These are phyloP conservation scores for Thermoascus crustaceus DNA, from an alignment of 2,329 filamentous ascomycete species.

Conservation along the genomic window DNA sequence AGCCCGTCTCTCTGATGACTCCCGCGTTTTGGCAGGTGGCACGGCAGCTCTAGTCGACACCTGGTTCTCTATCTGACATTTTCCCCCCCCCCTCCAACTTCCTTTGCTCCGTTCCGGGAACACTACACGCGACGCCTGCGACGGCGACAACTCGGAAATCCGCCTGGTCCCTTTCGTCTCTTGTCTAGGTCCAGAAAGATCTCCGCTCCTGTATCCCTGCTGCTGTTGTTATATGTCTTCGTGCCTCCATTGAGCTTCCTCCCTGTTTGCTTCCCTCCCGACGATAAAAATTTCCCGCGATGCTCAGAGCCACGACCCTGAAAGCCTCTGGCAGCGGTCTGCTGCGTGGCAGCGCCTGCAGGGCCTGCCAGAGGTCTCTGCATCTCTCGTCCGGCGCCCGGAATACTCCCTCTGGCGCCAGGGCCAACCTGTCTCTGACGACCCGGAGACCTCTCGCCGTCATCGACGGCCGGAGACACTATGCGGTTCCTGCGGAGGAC, in stretches of 20 bases:
- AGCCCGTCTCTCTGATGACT: slow-evolving; percentile 34
- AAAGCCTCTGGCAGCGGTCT: slow-evolving; percentile 32
- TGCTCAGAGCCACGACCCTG: slow-evolving; percentile 32
- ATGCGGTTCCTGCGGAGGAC: slow-evolving; percentile 53
- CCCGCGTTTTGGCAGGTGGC: slow-evolving; percentile 29
- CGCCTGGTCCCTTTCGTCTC: too few relatives aligned
- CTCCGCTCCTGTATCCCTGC: too few relatives aligned
- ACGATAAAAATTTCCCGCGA: slow-evolving; percentile 23
- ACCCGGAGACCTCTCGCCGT: slow-evolving; percentile 37
- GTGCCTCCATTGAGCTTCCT: neutral
- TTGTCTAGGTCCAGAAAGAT: too few relatives aligned
- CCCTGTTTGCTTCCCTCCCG: neutral
- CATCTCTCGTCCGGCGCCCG: slow-evolving; percentile 25
- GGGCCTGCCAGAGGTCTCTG: slow-evolving; percentile 25
- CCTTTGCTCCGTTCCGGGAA: slow-evolving; percentile 21
- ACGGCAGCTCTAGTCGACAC: slow-evolving; percentile 35
- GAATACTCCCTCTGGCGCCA: slow-evolving; percentile 18
- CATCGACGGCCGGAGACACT: slow-evolving; percentile 41
- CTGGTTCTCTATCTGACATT: slow-evolving; percentile 19
- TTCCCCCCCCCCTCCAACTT: slow-evolving; percentile 13
- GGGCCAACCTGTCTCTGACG: slow-evolving; percentile 29
- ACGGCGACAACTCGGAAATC: too few relatives aligned
- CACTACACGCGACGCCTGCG: too few relatives aligned
- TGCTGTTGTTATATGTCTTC: too few relatives aligned
- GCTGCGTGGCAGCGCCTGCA: slow-evolving; percentile 28